Percentiles rank a stretch among this genome's conserved stretches.
These are phyloP conservation scores for Apiospora pterosperma DNA, from an alignment of 2,329 filamentous ascomycete species.

Conservation along the genomic window DNA sequence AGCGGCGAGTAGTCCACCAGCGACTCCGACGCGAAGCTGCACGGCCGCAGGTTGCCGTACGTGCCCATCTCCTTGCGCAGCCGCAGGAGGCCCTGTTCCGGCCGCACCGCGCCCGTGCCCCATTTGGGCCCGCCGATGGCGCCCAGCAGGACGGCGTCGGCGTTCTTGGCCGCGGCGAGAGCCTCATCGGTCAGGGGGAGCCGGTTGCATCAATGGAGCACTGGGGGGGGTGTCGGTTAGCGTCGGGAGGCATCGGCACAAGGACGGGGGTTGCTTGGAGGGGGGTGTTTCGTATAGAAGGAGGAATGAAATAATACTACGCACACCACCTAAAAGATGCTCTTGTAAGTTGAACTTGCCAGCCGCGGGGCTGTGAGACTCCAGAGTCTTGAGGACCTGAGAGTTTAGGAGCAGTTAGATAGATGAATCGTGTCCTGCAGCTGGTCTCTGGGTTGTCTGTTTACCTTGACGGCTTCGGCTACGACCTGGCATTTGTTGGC, in stretches of 20 bases:
- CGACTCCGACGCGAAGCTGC: constrained; percentile 87
- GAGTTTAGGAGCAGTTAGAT: background rate
- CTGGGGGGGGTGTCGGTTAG: constrained; percentile 39
- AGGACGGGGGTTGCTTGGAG: constrained; percentile 10
- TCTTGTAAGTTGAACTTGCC: constrained; percentile 85
- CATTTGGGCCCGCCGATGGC: constrained; percentile 97
- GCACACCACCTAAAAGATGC: constrained; percentile 79
- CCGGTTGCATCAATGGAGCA: constrained; percentile 84
- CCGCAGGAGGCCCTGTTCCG: constrained; percentile 85
- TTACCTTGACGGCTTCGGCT: constrained; percentile 80
- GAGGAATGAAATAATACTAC: no score
- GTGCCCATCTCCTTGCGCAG: constrained; percentile 92
- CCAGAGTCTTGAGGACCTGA: constrained; percentile 75
- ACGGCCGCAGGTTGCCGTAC: constrained; percentile 93
- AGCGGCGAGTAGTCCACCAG: constrained; percentile 84
- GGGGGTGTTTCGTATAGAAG: background rate
- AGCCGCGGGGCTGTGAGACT: constrained; percentile 65
- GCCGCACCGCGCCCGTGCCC: constrained; percentile 83
- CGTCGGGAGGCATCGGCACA: background rate
- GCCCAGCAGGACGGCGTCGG: constrained; percentile 87
- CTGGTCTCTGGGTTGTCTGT: background rate
- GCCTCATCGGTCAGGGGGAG: constrained; percentile 78
- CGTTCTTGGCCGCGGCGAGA: constrained; percentile 76
- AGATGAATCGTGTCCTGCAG: background rate
- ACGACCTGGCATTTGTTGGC: constrained; percentile 54